Base-by-base conservation (phyloP, 1,139 yeast species). In the Yamadazyma diospyri region DNA sequence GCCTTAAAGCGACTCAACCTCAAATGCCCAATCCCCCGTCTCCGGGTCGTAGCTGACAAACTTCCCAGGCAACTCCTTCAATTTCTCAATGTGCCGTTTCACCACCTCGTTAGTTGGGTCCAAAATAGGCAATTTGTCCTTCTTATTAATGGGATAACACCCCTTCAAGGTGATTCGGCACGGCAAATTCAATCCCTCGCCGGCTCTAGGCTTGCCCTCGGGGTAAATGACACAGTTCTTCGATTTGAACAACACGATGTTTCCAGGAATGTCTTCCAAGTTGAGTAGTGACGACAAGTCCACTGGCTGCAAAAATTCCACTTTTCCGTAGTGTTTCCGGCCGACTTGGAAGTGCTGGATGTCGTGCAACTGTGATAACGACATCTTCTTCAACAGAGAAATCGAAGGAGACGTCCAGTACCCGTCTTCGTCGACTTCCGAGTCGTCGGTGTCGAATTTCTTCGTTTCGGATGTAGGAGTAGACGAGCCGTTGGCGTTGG, bases 371-470 rank as follows among this genome's bases (percentile, higher is more conserved):
- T 85, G 82, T 8, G 76, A 61, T 29, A 84, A 63, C 0, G 87
- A 56, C 69, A 74, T 69, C 26, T 69, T 61, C 37, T 75, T 69
- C 37, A 92, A 64, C 34, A 78, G 78, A 6, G 78, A 71, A 29
- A 81, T 51, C 4, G 88, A 65, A 15, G 98, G 98, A 2, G 85
- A 75, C 32, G 81, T 81, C 88, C 95, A 92, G 58, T 89, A 94
- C 2, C 92, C 95, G 30, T 82, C 76, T 15, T 57, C 68, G 34
- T 66, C 68, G 10, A 55, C 50, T 19, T 77, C 81, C 30, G 66
- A 24, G 16, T 37, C 46, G 12, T 41, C 44, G 11, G 23, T 37
- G n/a, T 39, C 38, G 70, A 15, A 23, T 9, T 14, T 29, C 11
- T 36, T 41, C 15, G 36, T 37, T 26, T 45, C 44, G 3, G 20